Base-by-base conservation (phyloP, 2,329 filamentous ascomycete genomes). In the Amylocarpus encephaloides region DNA sequence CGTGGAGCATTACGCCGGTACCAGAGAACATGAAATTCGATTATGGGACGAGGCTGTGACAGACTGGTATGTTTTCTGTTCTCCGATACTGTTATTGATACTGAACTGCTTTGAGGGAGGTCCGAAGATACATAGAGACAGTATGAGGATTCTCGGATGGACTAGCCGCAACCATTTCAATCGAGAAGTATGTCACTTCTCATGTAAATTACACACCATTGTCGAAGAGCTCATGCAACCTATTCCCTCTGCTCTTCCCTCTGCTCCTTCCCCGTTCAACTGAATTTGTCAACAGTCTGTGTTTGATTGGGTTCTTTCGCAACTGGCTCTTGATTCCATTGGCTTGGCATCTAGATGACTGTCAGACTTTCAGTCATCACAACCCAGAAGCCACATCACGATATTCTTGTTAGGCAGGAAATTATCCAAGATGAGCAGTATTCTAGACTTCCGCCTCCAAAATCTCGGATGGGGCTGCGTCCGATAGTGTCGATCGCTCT, bases 21-120 rank as follows among this genome's bases (percentile, higher is more conserved):
- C 92, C 15, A 79, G 93, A 57, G 85, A 95, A 67, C 91, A 98
- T 69, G 93, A 98, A 70, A 78, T 93, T 51, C 75, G 87, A 54
- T 70, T 95, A 16, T 98, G 88, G 86, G 91, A 97, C 62, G 92
- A 97, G 68, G 91, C 91, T 2, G 92, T 97, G 5, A 97, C 93
- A 16, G 93, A 97, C 68, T 97, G 92, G 90, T 92, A 76, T 68
- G 86, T 82, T 49, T 47, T 34, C 39, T 33, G 50, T 48, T 19
- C 32, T 29, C 45, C 9, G 2, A 4, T 36, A 43, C 6, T 11
- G 7, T 35, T 26, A 19, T 12, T 7, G 35, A 35, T 52, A 44
- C 53, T 60, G 26, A 61, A 51, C 53, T 51, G 15, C 48, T 36
- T 11, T 30, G 56, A 86, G 84, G 85, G 86, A 91, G 68, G 76